These are phyloP conservation scores for Houttuynia cordata DNA, from an alignment of 164 flowering plant genomes.

Conservation along the genomic window DNA sequence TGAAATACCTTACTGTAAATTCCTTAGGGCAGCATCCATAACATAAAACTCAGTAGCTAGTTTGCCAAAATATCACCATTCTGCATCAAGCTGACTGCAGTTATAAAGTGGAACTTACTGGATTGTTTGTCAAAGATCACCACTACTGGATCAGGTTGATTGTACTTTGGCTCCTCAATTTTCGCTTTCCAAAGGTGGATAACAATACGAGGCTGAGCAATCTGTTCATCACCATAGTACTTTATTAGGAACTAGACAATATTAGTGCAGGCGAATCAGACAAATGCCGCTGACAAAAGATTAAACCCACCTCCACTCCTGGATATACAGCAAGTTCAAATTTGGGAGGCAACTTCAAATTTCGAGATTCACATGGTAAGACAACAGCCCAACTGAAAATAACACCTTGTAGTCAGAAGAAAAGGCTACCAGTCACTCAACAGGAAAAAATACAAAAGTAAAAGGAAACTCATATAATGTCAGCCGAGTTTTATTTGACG, in stretches of 20 bases:
- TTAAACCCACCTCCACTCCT: conserved; percentile 37
- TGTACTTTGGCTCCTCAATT: conserved; percentile 60
- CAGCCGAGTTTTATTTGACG: conserved; percentile 13
- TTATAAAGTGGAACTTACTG: conserved; percentile 30
- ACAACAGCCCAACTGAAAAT: conserved; percentile 80
- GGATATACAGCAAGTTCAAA: conserved; percentile 79
- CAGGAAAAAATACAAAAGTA: not conserved
- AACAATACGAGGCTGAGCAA: conserved; percentile 60
- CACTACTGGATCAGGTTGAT: conserved; percentile 57
- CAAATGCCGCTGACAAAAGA: not conserved
- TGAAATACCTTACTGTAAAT: too few species aligned
- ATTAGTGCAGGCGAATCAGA: not conserved
- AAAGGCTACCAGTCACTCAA: too few species aligned
- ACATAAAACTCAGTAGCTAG: not conserved
- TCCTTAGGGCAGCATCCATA: not conserved
- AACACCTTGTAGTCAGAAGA: not conserved
- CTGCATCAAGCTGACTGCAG: too few species aligned
- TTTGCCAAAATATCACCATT: not conserved
- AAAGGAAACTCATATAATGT: not conserved
- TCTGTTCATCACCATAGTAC: conserved; percentile 31
- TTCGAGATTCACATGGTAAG: conserved; percentile 58
- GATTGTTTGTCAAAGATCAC: conserved; percentile 36
- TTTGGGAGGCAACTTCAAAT: conserved; percentile 48
- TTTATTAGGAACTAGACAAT: not conserved
- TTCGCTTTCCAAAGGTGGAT: conserved; percentile 75